These are phyloP conservation scores for Alternaria ethzedia DNA, from an alignment of 2,329 filamentous ascomycete species.

Conservation along the genomic window DNA sequence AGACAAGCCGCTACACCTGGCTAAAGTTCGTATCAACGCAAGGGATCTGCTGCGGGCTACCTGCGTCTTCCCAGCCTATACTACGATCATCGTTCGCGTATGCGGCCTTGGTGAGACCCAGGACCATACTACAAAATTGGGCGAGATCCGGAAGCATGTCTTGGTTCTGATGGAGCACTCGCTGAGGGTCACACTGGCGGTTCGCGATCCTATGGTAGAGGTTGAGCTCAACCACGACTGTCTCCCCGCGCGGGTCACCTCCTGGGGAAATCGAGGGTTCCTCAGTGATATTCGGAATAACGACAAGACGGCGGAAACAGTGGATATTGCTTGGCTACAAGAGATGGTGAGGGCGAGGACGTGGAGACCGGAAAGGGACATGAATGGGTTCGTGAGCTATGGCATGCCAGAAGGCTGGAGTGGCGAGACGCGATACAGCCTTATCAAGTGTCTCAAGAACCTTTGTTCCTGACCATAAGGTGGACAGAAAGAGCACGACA, in stretches of 20 bases:
- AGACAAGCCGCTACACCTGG: accelerated
- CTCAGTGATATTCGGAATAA: neutral
- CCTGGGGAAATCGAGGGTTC: accelerated
- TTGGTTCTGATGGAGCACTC: neutral
- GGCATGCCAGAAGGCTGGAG: neutral
- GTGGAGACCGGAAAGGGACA: neutral
- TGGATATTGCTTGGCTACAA: neutral
- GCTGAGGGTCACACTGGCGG: accelerated
- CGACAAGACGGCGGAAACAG: accelerated
- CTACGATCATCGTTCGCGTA: neutral
- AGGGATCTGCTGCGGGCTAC: neutral
- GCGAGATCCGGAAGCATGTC: neutral
- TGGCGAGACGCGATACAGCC: neutral
- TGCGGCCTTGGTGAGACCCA: neutral
- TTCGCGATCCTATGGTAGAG: neutral
- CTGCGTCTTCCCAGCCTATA: neutral
- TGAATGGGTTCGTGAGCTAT: neutral
- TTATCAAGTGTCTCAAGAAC: neutral
- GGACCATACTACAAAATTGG: neutral
- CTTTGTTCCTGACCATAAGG: neutral
- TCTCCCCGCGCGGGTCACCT: neutral
- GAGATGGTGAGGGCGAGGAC: neutral
- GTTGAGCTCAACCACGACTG: neutral
- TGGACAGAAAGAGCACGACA: too few species aligned
- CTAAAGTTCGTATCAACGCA: neutral